Evolutionary conservation across 352 stramenopile genomes (phyloP).

Genomic region (Globisporangium paddicum): DNA sequence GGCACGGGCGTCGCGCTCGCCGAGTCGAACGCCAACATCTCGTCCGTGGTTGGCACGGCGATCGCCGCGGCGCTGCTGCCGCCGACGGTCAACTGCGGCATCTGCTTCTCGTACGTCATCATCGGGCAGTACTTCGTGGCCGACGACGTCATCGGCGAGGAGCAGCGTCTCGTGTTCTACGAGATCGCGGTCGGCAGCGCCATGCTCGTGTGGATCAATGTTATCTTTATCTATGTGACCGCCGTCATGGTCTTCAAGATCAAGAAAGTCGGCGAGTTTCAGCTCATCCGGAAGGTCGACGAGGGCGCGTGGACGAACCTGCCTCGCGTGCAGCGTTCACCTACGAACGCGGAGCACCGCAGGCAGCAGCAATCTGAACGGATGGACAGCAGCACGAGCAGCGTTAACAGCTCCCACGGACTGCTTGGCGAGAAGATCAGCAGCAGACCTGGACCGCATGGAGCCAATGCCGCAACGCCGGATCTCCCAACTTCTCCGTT

Average conservation of each 20-base stretch:
- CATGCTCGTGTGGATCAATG: slow-evolving; percentile 85
- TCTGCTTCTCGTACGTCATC: slow-evolving; percentile 86
- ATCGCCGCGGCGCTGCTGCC: slow-evolving; percentile 80
- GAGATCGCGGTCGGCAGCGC: slow-evolving; percentile 81
- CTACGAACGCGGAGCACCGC: slow-evolving; percentile 20
- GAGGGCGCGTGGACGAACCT: slow-evolving; percentile 79
- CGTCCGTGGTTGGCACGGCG: slow-evolving; percentile 85
- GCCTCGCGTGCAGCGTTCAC: slow-evolving; percentile 63
- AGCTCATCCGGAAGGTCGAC: slow-evolving; percentile 74
- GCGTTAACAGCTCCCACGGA: slow-evolving; percentile 29
- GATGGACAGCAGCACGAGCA: slow-evolving; percentile 39
- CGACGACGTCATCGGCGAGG: slow-evolving; percentile 73
- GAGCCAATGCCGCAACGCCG: too few relatives aligned
- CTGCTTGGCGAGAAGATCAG: slow-evolving; percentile 10
- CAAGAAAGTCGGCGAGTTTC: slow-evolving; percentile 83
- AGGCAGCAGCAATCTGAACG: slow-evolving; percentile 11
- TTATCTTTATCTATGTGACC: slow-evolving; percentile 86
- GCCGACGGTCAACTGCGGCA: slow-evolving; percentile 82
- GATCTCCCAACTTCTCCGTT: slow-evolving; percentile 29
- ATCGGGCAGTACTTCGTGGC: slow-evolving; percentile 80
- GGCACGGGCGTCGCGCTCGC: slow-evolving; percentile 73
- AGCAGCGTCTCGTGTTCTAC: slow-evolving; percentile 83
- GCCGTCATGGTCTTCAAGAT: slow-evolving; percentile 88
- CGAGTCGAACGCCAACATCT: slow-evolving; percentile 87
- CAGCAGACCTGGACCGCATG: too few relatives aligned